Evolutionary conservation across 164 flowering plant species (phyloP).

Genomic region (Warburgia ugandensis): DNA sequence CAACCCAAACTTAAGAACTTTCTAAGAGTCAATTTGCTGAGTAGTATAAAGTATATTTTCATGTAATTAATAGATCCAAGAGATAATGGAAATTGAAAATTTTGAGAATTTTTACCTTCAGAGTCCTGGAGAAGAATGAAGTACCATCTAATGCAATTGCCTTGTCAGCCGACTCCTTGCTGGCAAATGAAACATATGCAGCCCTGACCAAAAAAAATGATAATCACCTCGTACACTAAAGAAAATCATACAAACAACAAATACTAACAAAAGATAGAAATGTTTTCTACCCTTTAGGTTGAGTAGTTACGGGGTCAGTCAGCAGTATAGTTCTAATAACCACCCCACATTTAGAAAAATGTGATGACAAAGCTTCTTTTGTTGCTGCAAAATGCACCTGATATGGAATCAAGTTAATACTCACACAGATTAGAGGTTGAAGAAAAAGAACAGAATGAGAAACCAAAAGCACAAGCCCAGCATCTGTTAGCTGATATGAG

Average conservation of each 20-base stretch:
- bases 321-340: constrained; percentile 20
- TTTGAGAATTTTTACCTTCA: constrained; percentile 21
- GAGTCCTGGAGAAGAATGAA: constrained; percentile 30
- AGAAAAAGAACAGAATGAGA: background rate
- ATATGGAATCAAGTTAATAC: constrained; percentile 9
- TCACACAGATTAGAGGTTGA: background rate
- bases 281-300: constrained; percentile 27
- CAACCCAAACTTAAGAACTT: background rate
- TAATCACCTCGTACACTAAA: background rate
- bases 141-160: constrained; percentile 33
- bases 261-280: background rate
- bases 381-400: constrained; percentile 41
- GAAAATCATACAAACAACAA: background rate
- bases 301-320: constrained; percentile 19
- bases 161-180: constrained; percentile 30
- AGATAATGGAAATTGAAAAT: background rate
- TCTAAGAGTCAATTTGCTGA: too few species aligned
- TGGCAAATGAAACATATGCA: constrained; percentile 30
- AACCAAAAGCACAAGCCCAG: too few species aligned
- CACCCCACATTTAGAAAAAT: constrained; percentile 33
- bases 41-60: background rate
- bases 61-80: background rate
- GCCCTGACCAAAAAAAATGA: constrained; percentile 16
- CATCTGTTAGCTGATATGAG: too few species aligned
- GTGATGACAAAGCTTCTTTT: constrained; percentile 25